Evolutionary conservation across 768 basidiomycete genomes (phyloP).

Genomic region (Amanita fuliginea): DNA sequence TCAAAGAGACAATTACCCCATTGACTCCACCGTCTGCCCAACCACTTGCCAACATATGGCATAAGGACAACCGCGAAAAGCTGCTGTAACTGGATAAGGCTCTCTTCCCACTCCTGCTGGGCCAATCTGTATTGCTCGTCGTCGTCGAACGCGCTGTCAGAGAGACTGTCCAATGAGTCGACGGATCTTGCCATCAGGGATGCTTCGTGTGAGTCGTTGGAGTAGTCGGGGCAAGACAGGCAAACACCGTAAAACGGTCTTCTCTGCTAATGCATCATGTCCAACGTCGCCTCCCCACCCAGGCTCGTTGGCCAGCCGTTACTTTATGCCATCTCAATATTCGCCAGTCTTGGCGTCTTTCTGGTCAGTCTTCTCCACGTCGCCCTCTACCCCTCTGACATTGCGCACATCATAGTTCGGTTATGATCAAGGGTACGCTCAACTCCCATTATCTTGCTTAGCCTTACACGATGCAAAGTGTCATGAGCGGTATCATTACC

Average conservation of each 20-base stretch:
- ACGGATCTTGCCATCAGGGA: constrained; percentile 41
- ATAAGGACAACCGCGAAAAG: constrained; percentile 71
- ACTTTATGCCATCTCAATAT: constrained; percentile 70
- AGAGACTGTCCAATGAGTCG: constrained; percentile 45
- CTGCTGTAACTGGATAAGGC: constrained; percentile 72
- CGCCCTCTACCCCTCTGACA: constrained; percentile 1
- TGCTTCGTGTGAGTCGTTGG: constrained; percentile 6
- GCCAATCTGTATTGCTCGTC: constrained; percentile 68
- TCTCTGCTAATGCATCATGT: constrained; percentile 43
- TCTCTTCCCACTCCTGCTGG: constrained; percentile 92
- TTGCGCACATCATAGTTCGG: constrained; percentile 41
- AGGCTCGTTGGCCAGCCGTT: constrained; percentile 70
- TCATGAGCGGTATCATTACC: constrained; percentile 89
- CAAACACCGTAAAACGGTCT: constrained; percentile 3
- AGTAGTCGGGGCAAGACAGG: not conserved
- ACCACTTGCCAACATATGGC: constrained; percentile 81
- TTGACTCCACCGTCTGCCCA: constrained; percentile 78
- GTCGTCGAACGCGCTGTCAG: constrained; percentile 45
- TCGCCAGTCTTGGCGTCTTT: constrained; percentile 79
- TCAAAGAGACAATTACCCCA: constrained; percentile 48
- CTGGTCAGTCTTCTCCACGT: constrained; percentile 41
- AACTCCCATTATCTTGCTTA: constrained; percentile 6
- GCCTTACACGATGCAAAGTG: constrained; percentile 28
- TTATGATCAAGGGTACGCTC: constrained; percentile 70
- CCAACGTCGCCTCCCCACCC: constrained; percentile 21